phyloP scores from a whole-genome alignment of 371 early-diverging fungal genomes.

The Mucor velutinosus region DNA sequence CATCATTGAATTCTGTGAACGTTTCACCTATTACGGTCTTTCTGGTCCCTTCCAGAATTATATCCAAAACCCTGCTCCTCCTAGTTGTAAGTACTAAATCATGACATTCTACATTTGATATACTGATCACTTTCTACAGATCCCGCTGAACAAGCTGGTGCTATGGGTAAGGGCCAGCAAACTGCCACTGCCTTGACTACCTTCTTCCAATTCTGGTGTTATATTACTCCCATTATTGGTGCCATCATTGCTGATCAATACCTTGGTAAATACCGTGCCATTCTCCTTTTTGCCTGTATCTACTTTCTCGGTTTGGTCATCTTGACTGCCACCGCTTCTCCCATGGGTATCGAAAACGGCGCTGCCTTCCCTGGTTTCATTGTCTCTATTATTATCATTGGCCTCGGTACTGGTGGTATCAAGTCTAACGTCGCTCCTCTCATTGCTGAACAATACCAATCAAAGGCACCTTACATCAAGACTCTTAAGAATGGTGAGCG shows the following conservation, averaged over 20 bases:
- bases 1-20: constrained; percentile 61
- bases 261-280: constrained; percentile 86
- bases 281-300: constrained; percentile 64
- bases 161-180: constrained; percentile 49
- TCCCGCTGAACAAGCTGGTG: constrained; percentile 50
- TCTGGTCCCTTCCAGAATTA: constrained; percentile 69
- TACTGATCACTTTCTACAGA: constrained; percentile 19
- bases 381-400: constrained; percentile 70
- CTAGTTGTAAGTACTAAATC: constrained; percentile 29
- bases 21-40: constrained; percentile 69
- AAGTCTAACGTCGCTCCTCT: constrained; percentile 52
- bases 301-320: constrained; percentile 75
- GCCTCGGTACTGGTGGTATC: constrained; percentile 62
- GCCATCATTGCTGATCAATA: constrained; percentile 83
- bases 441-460: constrained; percentile 51
- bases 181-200: constrained; percentile 72
- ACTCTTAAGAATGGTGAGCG: constrained; percentile 32
- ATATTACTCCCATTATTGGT: constrained; percentile 79
- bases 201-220: constrained; percentile 82
- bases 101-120: not conserved
- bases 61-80: constrained; percentile 55
- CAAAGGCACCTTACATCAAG: constrained; percentile 36
- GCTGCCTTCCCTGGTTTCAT: constrained; percentile 70
- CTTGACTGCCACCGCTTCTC: constrained; percentile 64
- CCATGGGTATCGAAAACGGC: constrained; percentile 53